Base-by-base conservation (phyloP, 208 protist genomes). In the Angomonas ambiguus region DNA sequence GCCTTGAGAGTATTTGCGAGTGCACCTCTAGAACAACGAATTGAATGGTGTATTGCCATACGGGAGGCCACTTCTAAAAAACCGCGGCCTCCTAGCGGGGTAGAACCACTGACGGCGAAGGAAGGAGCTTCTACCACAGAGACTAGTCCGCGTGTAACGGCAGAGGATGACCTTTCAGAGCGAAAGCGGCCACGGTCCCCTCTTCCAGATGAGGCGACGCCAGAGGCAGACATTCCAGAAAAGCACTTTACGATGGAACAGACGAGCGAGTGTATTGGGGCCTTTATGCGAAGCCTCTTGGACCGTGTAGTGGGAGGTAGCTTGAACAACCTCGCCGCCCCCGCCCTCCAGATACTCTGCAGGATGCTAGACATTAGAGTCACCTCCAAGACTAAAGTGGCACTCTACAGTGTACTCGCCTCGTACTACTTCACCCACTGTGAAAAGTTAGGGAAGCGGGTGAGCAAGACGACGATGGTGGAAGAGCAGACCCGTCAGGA, bases 391-490 rank as follows among this genome's bases (percentile, higher is more conserved):
- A 82, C 69, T 60, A 92, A 93, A 64, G 62, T 77, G 34, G 71
- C 63, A 0, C 65, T 92, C 51, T 95, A 95, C 75, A 95, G 79
- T 76, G 85, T 70, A 4, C 76, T 95, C 0, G 84, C 89, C 20
- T 81, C 62, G 51, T 93, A 91, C 69, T 78, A 95, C 76, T 95
- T 83, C 74, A 90, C 76, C 13, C 51, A 95, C 31, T 95, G 86
- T 69, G 89, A 87, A 53, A 87, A 85, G 66, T 67, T 95, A 13
- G 86, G 86, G 10, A 95, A 95, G 69, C 80, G 89, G 20, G 88
- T 94, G 38, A 86, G 80, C 68, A 51, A 75, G n/a, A 53, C 79
- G 59, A 80, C 79, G 31, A 31, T 83, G 60, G 63, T 56, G 49
- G 53, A 88, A 58, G 69, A 62, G 32, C 74, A 89, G 31, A 67